Evolutionary conservation across 805 yeast genomes (phyloP).

Genomic region (Candida michaelii): DNA sequence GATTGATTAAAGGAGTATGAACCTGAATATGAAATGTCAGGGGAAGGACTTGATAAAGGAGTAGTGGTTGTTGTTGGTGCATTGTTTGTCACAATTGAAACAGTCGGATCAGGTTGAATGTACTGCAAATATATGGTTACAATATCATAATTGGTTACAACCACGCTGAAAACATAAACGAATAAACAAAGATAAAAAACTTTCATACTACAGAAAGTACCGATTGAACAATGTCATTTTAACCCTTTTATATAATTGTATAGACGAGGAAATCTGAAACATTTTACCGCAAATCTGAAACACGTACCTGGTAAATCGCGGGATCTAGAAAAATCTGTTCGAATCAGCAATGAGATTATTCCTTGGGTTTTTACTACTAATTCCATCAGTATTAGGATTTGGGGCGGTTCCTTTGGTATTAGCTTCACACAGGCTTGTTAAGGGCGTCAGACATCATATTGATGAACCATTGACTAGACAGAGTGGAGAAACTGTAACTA

Average conservation of each 20-base stretch:
- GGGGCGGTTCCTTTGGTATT: constrained; percentile 33
- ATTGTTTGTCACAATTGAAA: no score
- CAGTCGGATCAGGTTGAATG: not conserved
- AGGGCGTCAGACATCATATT: constrained; percentile 19
- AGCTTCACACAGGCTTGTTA: constrained; percentile 41
- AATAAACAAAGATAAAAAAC: not conserved
- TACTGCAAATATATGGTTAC: constrained; percentile 7
- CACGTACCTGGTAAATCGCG: constrained; percentile 1
- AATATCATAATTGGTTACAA: constrained; percentile 4
- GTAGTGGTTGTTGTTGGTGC: not conserved
- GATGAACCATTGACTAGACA: constrained; percentile 23
- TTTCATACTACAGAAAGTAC: not conserved
- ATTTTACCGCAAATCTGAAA: constrained; percentile 7
- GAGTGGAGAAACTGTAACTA: constrained; percentile 26
- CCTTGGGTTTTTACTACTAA: not conserved
- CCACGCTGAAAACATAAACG: not conserved
- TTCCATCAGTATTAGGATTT: constrained; percentile 1
- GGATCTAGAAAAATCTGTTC: not conserved
- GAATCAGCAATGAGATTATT: not conserved
- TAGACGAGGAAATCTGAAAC: constrained; percentile 5
- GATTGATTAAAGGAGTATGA: constrained; percentile 6
- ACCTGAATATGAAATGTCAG: constrained; percentile 1
- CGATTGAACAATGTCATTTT: not conserved
- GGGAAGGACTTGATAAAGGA: not conserved
- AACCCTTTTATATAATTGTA: not conserved